Evolutionary conservation across 2,329 filamentous ascomycete genomes (phyloP).

Genomic region (Harringtonia lauricola): DNA sequence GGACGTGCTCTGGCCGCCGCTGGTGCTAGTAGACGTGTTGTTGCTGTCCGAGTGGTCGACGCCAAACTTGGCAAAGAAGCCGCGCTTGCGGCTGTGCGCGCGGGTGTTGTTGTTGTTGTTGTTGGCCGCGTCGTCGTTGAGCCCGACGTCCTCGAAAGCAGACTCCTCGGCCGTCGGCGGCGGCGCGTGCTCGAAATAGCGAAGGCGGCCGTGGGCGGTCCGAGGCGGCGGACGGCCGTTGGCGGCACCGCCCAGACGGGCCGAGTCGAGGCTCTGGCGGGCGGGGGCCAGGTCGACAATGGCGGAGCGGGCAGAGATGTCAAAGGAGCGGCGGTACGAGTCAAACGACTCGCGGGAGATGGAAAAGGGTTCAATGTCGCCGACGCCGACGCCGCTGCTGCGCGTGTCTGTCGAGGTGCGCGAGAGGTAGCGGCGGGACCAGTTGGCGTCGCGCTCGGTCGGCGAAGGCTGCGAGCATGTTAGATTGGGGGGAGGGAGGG

Average conservation of each 20-base stretch:
- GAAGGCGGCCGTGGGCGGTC: slow-evolving; percentile 37
- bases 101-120: slow-evolving; percentile 46
- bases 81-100: slow-evolving; percentile 48
- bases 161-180: slow-evolving; percentile 51
- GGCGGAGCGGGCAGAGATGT: slow-evolving; percentile 81
- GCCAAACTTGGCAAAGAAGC: slow-evolving; percentile 73
- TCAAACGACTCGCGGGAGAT: slow-evolving; percentile 97
- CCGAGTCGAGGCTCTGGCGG: slow-evolving; percentile 73
- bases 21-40: slow-evolving; percentile 13
- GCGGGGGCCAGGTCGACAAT: slow-evolving; percentile 42
- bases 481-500: neutral
- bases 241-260: slow-evolving; percentile 44
- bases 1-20: slow-evolving; percentile 1
- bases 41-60: slow-evolving; percentile 33
- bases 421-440: slow-evolving; percentile 45
- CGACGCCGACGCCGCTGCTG: slow-evolving; percentile 47
- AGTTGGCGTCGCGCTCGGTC: slow-evolving; percentile 71
- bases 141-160: slow-evolving; percentile 81
- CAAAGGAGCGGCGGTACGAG: slow-evolving; percentile 90
- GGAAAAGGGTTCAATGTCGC: slow-evolving; percentile 84
- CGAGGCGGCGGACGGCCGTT: slow-evolving; percentile 52
- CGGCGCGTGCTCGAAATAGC: slow-evolving; percentile 45
- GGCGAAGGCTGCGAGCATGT: slow-evolving; percentile 62
- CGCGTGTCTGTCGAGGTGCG: slow-evolving; percentile 42
- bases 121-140: slow-evolving; percentile 73